Evolutionary conservation across 1,139 yeast genomes (phyloP), one percentile per base, ranked within the genome.

Genomic region (Yamadazyma conglobata): DNA sequence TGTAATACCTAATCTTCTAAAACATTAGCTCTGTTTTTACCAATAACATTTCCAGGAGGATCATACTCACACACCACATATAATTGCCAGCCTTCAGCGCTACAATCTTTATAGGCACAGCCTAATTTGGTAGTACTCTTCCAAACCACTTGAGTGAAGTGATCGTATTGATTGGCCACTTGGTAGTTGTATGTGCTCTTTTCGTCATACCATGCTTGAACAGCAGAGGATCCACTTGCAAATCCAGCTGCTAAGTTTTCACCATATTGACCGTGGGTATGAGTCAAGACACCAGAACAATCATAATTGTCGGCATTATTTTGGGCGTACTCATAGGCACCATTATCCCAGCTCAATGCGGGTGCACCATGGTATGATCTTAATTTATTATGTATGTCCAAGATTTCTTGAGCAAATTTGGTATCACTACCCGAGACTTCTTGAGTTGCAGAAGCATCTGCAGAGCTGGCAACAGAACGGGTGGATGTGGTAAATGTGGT

Each of bases 131-230:
- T 69, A 36, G 88, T 63, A 19, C 63, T 58, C 56, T 78, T 79
- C 95, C 96, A 87, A 31, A 87, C 80, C 41, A 87, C 72, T 59
- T 84, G 94, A 25, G 95, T 85, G 67, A 86, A 87, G 61, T 87
- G 96, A 42, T 84, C 80, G 38, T 79, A 60, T 13, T 48, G 40
- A 27, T 47, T 47, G 18, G 60, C 54, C 14, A 56, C 29, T 10
- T 47, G 43, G 59, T 63, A 82, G 60, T 78, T 64, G 67, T 83
- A 86, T 34, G 55, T 43, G 8, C 50, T 43, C 45, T 78, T 78
- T 64, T 86, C 95, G 41, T 66, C 58, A 66, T 85, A 87, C 96
- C 96, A 88, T 33, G 91, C 95, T 26, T 74, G 70, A 35, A 85
- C 79, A 27, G 87, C 86, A 26, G 57, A 34, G 15, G 58, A 48